A percentile compares a stretch with the other conserved stretches of the same genome.
Conservation (phyloP, 2,329 filamentous ascomycete genomes). For the Lasiodiplodia gonubiensis region DNA sequence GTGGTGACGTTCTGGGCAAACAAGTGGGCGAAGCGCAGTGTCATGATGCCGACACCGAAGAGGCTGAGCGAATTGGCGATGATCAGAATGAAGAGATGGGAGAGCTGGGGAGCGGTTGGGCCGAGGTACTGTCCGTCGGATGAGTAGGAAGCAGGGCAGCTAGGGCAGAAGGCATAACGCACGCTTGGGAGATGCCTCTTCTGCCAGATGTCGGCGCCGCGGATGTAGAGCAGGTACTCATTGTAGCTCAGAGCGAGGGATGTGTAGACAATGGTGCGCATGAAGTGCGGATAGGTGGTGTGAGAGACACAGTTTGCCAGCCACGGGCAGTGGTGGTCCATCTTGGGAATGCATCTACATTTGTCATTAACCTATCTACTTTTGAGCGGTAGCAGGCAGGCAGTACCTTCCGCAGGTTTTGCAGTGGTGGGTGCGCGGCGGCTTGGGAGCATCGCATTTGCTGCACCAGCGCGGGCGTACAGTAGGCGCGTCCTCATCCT, state of each 20-base stretch:
- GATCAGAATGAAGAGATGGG: constrained; percentile 65
- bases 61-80: constrained; percentile 64
- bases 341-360: constrained; percentile 72
- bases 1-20: constrained; percentile 62
- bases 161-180: constrained; percentile 38
- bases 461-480: constrained; percentile 68
- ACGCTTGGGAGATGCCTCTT: constrained; percentile 70
- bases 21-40: constrained; percentile 59
- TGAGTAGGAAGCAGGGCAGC: constrained; percentile 18
- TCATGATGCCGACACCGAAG: constrained; percentile 68
- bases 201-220: constrained; percentile 66
- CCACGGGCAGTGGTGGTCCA: constrained; percentile 91
- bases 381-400: constrained; percentile 3
- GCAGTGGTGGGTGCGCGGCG: constrained; percentile 81
- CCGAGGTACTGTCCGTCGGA: constrained; percentile 65
- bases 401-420: constrained; percentile 68
- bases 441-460: constrained; percentile 76
- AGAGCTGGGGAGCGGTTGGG: constrained; percentile 63
- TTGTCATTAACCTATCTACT: neutral
- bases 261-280: constrained; percentile 76
- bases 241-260: constrained; percentile 68
- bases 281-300: constrained; percentile 80
- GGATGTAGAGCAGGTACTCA: constrained; percentile 64
- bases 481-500: constrained; percentile 25
- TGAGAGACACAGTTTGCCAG: constrained; percentile 82